Conservation (phyloP, 2,329 filamentous ascomycete species). For the Neurospora crassa region DNA sequence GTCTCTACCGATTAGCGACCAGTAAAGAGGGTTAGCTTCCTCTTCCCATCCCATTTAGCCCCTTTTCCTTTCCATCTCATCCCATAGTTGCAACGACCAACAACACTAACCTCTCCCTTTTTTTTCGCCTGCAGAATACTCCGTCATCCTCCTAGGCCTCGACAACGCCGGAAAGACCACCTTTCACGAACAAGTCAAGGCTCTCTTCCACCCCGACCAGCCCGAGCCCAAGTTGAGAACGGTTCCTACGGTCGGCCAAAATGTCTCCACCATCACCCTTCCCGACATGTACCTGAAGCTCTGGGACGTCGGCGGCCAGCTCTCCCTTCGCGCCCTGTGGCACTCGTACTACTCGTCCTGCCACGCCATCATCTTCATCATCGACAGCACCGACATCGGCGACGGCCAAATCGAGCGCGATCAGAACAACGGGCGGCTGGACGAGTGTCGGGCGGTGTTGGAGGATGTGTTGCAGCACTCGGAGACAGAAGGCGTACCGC, state of each 20-base stretch:
- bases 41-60: background rate
- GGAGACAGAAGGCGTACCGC: conserved; percentile 82
- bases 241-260: conserved; percentile 94
- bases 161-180: conserved; percentile 99
- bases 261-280: conserved; percentile 83
- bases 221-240: conserved; percentile 67
- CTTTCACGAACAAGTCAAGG: conserved; percentile 92
- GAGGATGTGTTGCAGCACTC: conserved; percentile 82
- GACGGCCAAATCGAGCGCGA: conserved; percentile 58
- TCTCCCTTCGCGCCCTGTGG: conserved; percentile 82
- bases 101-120: background rate
- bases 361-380: conserved; percentile 95
- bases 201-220: conserved; percentile 60
- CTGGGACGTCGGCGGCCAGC: conserved; percentile 95
- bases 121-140: conserved; percentile 61
- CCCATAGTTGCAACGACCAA: background rate
- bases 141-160: conserved; percentile 89
- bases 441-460: conserved; percentile 81
- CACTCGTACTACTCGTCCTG: conserved; percentile 90
- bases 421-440: conserved; percentile 49
- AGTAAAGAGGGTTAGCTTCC: conserved; percentile 76
- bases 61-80: background rate
- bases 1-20: conserved; percentile 87
- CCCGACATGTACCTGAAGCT: conserved; percentile 96
- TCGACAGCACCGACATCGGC: conserved; percentile 89